Percentiles rank a stretch among this genome's conserved stretches.
phyloP scores from a whole-genome alignment of 208 protist species.

The Perkinsela sp. region DNA sequence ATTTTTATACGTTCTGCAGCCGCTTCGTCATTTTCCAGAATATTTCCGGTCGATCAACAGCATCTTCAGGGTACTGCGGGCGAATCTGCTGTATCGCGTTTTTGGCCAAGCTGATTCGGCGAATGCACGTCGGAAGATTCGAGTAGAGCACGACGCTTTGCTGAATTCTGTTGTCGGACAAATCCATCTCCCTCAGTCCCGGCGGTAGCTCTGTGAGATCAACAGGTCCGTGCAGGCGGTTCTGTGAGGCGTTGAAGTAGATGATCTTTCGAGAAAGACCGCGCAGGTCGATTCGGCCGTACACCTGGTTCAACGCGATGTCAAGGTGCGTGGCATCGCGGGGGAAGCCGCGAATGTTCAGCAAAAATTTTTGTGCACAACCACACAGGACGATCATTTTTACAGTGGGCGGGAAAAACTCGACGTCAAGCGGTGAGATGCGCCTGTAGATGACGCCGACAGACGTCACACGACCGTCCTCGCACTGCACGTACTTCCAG shows the following conservation, averaged over 20 bases:
- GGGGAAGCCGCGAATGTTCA: neutral
- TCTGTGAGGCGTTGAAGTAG: neutral
- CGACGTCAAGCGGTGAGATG: neutral
- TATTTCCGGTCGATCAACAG: neutral
- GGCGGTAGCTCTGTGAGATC: neutral
- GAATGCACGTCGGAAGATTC: neutral
- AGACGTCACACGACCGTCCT: neutral
- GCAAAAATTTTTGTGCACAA: neutral
- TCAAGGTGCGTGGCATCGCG: neutral
- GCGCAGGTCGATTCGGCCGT: neutral
- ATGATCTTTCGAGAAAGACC: neutral
- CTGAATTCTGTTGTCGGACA: neutral
- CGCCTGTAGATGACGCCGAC: neutral
- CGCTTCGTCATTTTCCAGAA: neutral
- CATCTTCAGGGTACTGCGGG: neutral
- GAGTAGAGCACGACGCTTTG: neutral
- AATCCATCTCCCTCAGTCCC: neutral
- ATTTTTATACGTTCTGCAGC: too few relatives aligned
- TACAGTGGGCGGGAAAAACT: neutral
- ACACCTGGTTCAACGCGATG: neutral
- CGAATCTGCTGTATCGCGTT: neutral
- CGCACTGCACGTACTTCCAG: neutral
- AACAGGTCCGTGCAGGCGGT: neutral
- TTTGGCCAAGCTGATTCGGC: neutral
- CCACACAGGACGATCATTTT: neutral